These are phyloP conservation scores for Plasmodium sp. DNA, from an alignment of 169 alveolate species.

Conservation along the genomic window DNA sequence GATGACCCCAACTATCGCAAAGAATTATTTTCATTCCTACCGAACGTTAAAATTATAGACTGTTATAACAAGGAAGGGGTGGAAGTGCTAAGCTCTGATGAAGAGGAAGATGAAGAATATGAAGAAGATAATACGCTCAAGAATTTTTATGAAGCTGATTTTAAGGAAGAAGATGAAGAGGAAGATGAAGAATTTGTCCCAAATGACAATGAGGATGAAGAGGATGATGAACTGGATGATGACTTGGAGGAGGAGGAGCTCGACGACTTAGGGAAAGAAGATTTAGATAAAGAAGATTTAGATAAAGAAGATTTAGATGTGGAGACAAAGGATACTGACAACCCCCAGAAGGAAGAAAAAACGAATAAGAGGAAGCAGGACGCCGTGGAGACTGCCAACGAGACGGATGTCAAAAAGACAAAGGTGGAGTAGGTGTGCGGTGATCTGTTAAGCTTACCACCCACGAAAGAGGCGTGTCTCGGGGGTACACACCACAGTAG, in stretches of 20 bases:
- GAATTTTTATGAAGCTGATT: conserved; percentile 90
- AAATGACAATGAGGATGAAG: conserved; percentile 85
- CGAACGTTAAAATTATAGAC: conserved; percentile 88
- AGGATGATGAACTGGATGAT: conserved; percentile 87
- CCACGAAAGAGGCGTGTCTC: not conserved
- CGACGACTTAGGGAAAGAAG: conserved; percentile 41
- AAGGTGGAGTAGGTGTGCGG: conserved; percentile 30
- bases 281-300: conserved; percentile 24
- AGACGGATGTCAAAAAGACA: conserved; percentile 14
- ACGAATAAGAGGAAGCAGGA: conserved; percentile 74
- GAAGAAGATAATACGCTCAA: conserved; percentile 88
- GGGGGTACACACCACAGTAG: not conserved
- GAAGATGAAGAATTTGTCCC: conserved; percentile 92
- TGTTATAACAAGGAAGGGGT: conserved; percentile 88
- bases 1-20: conserved; percentile 86
- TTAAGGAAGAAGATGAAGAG: conserved; percentile 89
- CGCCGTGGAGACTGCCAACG: conserved; percentile 11
- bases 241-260: conserved; percentile 75
- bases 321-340: conserved; percentile 78
- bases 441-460: not conserved
- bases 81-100: conserved; percentile 87
- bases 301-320: conserved; percentile 40
- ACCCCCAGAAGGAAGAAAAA: conserved; percentile 85
- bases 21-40: conserved; percentile 86
- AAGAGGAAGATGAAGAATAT: conserved; percentile 89